Conservation (phyloP, 2,329 filamentous ascomycete genomes). For the Rhynchosporium secalis region DNA sequence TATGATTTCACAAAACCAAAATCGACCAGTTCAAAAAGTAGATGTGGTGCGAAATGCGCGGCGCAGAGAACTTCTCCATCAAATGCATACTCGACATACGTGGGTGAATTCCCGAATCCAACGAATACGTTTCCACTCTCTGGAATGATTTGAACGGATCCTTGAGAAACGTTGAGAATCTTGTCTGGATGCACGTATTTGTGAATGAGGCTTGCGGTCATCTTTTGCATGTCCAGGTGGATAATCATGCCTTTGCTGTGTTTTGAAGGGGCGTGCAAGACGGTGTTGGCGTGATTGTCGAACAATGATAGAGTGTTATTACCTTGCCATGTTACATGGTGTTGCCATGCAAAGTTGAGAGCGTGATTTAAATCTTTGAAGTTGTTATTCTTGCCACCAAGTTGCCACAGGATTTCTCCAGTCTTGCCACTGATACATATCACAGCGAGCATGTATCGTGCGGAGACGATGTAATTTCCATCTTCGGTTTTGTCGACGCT, state of each 20-base stretch:
- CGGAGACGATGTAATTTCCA: conserved; percentile 50
- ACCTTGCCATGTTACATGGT: conserved; percentile 45
- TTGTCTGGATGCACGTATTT: conserved; percentile 43
- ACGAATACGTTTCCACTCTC: conserved; percentile 49
- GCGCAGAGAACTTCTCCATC: conserved; percentile 45
- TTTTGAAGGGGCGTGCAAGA: conserved; percentile 36
- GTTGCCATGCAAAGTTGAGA: conserved; percentile 51
- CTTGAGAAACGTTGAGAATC: conserved; percentile 46
- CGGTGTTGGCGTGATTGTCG: conserved; percentile 43
- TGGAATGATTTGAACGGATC: conserved; percentile 46
- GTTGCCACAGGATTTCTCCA: conserved; percentile 49
- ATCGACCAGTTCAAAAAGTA: conserved; percentile 29
- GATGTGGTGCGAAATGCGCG: conserved; percentile 44
- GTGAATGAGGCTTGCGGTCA: conserved; percentile 46
- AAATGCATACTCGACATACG: conserved; percentile 48
- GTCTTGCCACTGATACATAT: conserved; percentile 48
- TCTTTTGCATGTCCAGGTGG: conserved; percentile 42
- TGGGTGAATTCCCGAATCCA: conserved; percentile 51
- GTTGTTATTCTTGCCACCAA: conserved; percentile 48
- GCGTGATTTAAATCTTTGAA: conserved; percentile 41
- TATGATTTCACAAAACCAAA: conserved; percentile 32
- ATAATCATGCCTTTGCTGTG: conserved; percentile 42
- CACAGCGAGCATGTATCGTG: conserved; percentile 47
- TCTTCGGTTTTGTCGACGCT: conserved; percentile 43
- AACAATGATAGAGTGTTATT: conserved; percentile 30